These are phyloP conservation scores for Cicer chorassanicum DNA, from an alignment of 306 rosid genomes.

Conservation along the genomic window DNA sequence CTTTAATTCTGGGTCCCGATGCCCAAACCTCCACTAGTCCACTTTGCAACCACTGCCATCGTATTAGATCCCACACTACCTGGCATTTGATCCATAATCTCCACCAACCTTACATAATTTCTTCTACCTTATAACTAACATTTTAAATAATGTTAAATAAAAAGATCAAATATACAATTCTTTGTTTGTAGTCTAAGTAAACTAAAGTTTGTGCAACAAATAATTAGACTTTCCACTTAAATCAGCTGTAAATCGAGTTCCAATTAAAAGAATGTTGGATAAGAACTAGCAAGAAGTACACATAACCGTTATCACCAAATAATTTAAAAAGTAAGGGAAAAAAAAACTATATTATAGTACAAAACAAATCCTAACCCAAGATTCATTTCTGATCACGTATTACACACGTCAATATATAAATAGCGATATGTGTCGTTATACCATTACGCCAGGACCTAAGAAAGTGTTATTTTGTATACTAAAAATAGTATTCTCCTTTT, in stretches of 20 bases:
- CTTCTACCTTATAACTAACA: conserved; percentile 29
- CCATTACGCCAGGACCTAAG: background rate
- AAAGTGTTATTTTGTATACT: too few species aligned
- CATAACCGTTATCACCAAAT: conserved; percentile 35
- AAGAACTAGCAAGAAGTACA: conserved; percentile 18
- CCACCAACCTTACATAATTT: conserved; percentile 39
- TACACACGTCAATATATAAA: conserved; percentile 30
- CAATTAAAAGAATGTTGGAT: conserved; percentile 8
- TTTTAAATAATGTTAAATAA: background rate
- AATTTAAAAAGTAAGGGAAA: background rate
- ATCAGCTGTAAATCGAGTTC: too few species aligned
- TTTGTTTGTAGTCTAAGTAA: too few species aligned
- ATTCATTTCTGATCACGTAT: background rate
- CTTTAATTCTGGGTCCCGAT: conserved; percentile 40
- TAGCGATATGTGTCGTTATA: conserved; percentile 28
- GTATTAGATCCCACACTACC: conserved; percentile 42
- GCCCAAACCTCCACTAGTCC: background rate
- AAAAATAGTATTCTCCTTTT: too few species aligned
- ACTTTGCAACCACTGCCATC: conserved; percentile 47
- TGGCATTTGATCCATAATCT: conserved; percentile 42
- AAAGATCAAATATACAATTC: too few species aligned
- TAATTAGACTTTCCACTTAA: too few species aligned
- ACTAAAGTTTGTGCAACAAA: too few species aligned
- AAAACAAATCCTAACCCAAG: background rate
- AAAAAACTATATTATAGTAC: background rate